Evolutionary conservation across 2,329 filamentous ascomycete species (phyloP).

Genomic region (Neofusicoccum ribis): DNA sequence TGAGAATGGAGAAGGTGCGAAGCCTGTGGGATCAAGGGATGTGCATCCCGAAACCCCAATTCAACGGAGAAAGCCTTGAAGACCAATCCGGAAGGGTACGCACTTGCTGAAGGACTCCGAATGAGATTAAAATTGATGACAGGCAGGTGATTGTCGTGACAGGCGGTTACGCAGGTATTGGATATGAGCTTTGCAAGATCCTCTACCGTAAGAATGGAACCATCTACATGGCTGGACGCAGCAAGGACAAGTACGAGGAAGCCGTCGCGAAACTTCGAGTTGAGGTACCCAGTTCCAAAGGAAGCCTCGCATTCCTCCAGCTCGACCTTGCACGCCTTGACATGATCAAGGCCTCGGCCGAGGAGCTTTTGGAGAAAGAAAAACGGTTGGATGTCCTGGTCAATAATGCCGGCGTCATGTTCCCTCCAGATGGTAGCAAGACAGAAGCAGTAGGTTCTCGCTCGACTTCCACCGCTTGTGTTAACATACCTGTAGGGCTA

Average conservation of each 20-base stretch:
- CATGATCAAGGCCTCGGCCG: conserved; percentile 40
- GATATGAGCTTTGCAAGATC: conserved; percentile 54
- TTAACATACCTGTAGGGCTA: conserved; percentile 22
- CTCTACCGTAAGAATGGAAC: conserved; percentile 56
- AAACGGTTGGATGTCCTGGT: conserved; percentile 44
- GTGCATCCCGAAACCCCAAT: no score
- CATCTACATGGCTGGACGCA: conserved; percentile 57
- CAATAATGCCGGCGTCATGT: conserved; percentile 38
- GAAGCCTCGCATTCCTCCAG: conserved; percentile 28
- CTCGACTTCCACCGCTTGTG: no score
- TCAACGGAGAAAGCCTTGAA: no score
- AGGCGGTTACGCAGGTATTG: conserved; percentile 51
- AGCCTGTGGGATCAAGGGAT: no score
- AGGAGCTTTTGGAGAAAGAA: conserved; percentile 40
- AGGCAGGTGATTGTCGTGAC: conserved; percentile 54
- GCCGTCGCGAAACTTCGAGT: conserved; percentile 49
- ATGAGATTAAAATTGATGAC: no score
- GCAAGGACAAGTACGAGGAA: conserved; percentile 42
- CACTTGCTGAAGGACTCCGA: no score
- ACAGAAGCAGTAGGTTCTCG: conserved; percentile 14
- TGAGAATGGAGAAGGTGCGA: no score
- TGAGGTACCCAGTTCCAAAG: conserved; percentile 32
- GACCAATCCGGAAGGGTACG: no score
- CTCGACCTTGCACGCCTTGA: conserved; percentile 46
- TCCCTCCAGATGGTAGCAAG: conserved; percentile 27